These are phyloP conservation scores for Phylloporus scabripes DNA, from an alignment of 768 basidiomycete genomes.

Conservation along the genomic window DNA sequence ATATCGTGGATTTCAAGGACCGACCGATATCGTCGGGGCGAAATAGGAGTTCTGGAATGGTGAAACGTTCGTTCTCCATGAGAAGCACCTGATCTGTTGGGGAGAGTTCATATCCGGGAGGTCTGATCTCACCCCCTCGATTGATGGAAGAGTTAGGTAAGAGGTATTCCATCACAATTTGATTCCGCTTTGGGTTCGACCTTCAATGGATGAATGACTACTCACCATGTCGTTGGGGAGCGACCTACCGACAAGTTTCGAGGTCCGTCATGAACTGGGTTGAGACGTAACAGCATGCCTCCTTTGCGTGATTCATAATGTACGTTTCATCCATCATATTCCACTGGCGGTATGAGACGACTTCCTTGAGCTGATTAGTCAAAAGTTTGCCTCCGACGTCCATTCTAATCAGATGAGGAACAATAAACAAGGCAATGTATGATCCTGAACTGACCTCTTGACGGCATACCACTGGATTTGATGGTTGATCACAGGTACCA, in stretches of 20 bases:
- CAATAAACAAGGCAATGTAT: constrained; percentile 8
- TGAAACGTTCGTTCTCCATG: constrained; percentile 90
- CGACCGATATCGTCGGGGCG: constrained; percentile 84
- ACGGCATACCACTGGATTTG: constrained; percentile 75
- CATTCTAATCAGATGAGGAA: constrained; percentile 48
- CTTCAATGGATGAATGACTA: constrained; percentile 34
- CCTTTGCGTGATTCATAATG: constrained; percentile 91
- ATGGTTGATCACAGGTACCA: constrained; percentile 76
- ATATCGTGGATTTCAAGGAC: constrained; percentile 21
- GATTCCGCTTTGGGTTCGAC: constrained; percentile 49
- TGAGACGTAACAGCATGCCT: constrained; percentile 84
- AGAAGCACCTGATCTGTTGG: constrained; percentile 65
- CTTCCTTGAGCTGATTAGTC: constrained; percentile 92
- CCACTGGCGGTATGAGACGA: constrained; percentile 94
- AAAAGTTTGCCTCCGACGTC: constrained; percentile 94
- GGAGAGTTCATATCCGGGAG: constrained; percentile 45
- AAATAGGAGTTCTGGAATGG: constrained; percentile 90
- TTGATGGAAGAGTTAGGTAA: constrained; percentile 81
- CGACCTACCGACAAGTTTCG: constrained; percentile 69
- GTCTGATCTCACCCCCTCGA: constrained; percentile 52
- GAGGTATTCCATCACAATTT: constrained; percentile 82
- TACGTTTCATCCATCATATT: constrained; percentile 98
- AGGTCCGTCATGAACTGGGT: constrained; percentile 66
- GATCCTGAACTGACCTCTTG: constrained; percentile 52
- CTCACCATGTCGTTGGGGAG: constrained; percentile 13